phyloP scores from a whole-genome alignment of 441 rosid species.

The Jatropha multifida region DNA sequence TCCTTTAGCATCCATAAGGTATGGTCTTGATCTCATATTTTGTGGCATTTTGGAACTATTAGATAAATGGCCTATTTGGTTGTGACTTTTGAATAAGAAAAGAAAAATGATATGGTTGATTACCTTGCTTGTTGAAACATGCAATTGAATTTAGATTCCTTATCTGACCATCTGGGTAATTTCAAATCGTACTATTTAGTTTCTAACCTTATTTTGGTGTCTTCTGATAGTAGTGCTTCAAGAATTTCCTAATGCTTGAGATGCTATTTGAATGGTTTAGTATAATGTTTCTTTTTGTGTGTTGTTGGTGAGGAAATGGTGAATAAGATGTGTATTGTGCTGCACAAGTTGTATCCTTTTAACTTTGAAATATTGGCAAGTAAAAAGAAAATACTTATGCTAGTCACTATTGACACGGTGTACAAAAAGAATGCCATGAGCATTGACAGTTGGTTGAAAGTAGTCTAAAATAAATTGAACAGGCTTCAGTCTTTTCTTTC shows the following conservation, averaged over 20 bases:
- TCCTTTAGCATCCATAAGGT: conserved; percentile 96
- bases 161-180: background rate
- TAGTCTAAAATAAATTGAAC: background rate
- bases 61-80: background rate
- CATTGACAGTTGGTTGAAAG: background rate
- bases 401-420: too few relatives aligned
- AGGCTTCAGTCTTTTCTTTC: background rate
- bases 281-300: background rate
- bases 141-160: background rate
- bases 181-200: background rate
- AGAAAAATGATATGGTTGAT: background rate
- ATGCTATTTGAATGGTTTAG: background rate
- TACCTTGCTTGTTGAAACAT: background rate
- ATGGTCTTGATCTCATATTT: conserved; percentile 17
- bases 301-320: background rate
- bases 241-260: background rate
- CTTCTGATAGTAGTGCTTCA: conserved; percentile 1
- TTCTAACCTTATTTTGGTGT: background rate
- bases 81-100: background rate
- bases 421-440: background rate
- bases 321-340: background rate
- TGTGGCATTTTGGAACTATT: background rate
- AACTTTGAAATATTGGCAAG: background rate
- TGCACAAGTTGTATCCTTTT: background rate
- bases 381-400: background rate